Evolutionary conservation across 495 filamentous ascomycete genomes (phyloP), one percentile per base, ranked within the genome.

Genomic region (Astrocystis sublimbata): DNA sequence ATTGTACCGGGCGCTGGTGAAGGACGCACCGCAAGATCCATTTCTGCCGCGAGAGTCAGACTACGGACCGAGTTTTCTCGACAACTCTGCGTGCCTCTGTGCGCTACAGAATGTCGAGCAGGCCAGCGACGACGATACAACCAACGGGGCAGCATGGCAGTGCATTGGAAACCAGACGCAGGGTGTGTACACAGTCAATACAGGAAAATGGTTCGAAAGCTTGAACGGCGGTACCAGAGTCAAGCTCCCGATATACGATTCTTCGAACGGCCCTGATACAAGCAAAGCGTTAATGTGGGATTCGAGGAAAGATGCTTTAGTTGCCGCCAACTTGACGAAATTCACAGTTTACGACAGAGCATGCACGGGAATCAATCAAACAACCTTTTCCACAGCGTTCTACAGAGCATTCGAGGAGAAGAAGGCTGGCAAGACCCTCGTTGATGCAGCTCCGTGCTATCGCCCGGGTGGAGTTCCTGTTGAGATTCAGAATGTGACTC

Each of bases 121-220:
- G 55, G 33, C 33, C 19, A 10, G 15, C 10, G n/a, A 36, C 10
- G 15, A 43, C n/a, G 43, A 60, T 35, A 41, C 17, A 23, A 30
- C 2, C 26, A 49, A 45, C 21, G 47, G 35, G 23, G 47, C 35
- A 45, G 43, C 65, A 36, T 80, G 78, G 78, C 69, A 73, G 63
- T 80, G 78, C 50, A 60, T 76, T 10, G 73, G 74, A 4, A 76
- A 80, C 42, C 66, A 67, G 41, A 75, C 70, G 1, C 56, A 68
- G 30, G 64, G 64, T 1, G 55, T 69, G 8, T 69, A 72, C 56
- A 35, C 36, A 4, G 66, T 64, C 13, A 69, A 59, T 30, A 71
- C 65, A 13, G 78, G 77, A 31, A 78, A 76, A 60, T 80, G 78
- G 78, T 79, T 74, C 43, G 68, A 68, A 30, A 68, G 64, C 17